Evolutionary conservation across 1,139 yeast species (phyloP).

Genomic region (Yamadazyma mexicana): DNA sequence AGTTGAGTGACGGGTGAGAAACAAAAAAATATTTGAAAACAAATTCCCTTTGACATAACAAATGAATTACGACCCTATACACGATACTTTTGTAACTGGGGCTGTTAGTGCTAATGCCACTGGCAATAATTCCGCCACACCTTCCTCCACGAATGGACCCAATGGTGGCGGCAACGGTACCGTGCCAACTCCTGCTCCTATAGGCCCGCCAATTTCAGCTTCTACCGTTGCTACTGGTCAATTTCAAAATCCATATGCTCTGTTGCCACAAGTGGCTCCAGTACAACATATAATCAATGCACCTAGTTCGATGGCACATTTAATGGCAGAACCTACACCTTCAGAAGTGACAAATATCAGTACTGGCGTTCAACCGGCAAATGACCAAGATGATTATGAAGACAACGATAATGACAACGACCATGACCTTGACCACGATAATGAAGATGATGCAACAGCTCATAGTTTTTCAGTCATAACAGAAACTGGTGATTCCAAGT

Average conservation of each 20-base stretch:
- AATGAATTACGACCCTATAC: conserved; percentile 37
- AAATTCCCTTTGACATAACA: background rate
- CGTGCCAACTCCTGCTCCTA: no score
- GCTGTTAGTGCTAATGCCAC: background rate
- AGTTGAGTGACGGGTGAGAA: no score
- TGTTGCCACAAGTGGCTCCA: background rate
- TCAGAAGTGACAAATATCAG: no score
- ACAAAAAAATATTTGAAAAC: background rate
- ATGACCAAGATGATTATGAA: conserved; percentile 7
- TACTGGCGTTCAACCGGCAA: no score
- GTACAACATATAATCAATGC: conserved; percentile 1
- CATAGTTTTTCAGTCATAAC: conserved; percentile 4
- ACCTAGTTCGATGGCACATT: conserved; percentile 13
- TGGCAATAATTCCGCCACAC: background rate
- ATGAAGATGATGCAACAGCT: conserved; percentile 4
- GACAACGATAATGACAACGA: conserved; percentile 1
- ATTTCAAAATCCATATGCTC: background rate
- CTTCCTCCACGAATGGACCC: no score
- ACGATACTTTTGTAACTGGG: conserved; percentile 23
- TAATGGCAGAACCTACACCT: conserved; percentile 11
- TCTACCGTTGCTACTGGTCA: background rate
- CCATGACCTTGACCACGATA: conserved; percentile 6
- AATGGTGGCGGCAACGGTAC: no score
- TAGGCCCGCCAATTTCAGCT: no score
- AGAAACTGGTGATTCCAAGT: conserved; percentile 10